Evolutionary conservation across 176 grass and related monocot species (phyloP).

Genomic region (Alopecurus myosuroides): DNA sequence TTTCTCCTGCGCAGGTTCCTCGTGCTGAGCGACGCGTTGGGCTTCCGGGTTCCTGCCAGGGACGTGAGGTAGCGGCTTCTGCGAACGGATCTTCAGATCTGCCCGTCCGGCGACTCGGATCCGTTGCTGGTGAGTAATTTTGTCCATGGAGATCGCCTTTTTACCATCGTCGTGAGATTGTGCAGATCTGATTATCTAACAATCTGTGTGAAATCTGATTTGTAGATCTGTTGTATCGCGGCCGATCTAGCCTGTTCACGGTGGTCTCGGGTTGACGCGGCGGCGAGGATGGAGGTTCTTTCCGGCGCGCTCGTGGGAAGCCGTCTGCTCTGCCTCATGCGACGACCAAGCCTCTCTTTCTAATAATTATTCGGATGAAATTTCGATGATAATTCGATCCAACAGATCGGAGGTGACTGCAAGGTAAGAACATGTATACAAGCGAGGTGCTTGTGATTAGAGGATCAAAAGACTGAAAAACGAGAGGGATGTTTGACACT

Average conservation of each 20-base stretch:
- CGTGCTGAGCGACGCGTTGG: background rate
- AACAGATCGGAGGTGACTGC: conserved; percentile 17
- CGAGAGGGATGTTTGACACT: conserved; percentile 18
- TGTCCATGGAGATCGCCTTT: fast-evolving
- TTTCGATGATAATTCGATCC: conserved; percentile 51
- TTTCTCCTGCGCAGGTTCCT: background rate
- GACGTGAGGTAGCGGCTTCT: background rate
- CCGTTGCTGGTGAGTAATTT: background rate
- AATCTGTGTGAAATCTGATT: too few relatives aligned
- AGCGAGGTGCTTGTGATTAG: background rate
- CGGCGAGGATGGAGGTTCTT: background rate
- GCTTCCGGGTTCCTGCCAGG: background rate
- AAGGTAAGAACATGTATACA: conserved; percentile 50
- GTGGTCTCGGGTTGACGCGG: fast-evolving
- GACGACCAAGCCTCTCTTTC: conserved; percentile 25
- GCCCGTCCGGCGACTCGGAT: background rate
- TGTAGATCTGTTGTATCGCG: background rate
- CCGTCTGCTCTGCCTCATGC: background rate
- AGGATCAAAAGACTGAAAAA: background rate
- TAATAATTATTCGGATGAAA: background rate
- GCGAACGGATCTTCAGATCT: background rate
- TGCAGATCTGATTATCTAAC: background rate
- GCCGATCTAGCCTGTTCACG: fast-evolving
- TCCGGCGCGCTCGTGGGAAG: too few relatives aligned
- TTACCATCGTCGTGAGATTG: fast-evolving